These are phyloP conservation scores for Clathrospora elynae DNA, from an alignment of 2,329 filamentous ascomycete species.

Conservation along the genomic window DNA sequence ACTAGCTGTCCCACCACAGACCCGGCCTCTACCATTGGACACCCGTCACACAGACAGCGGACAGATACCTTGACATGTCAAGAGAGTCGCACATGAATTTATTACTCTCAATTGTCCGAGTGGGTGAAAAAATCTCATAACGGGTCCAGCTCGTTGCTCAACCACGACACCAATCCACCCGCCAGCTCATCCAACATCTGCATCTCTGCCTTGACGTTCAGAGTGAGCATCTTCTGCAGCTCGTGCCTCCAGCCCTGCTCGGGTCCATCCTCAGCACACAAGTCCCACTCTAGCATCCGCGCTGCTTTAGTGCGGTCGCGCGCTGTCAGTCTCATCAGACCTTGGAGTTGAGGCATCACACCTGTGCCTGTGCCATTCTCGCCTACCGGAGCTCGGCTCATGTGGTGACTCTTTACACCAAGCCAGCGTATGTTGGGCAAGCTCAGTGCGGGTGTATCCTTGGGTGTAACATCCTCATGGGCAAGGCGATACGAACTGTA, in stretches of 20 bases:
- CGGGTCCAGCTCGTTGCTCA: conserved; percentile 29
- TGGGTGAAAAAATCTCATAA: conserved; percentile 3
- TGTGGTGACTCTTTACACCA: conserved; percentile 57
- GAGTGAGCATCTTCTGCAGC: conserved; percentile 73
- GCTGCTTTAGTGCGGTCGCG: conserved; percentile 65
- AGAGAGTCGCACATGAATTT: conserved; percentile 14
- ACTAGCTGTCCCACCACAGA: conserved; percentile 26
- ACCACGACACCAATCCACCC: conserved; percentile 41
- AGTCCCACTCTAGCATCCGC: conserved; percentile 57
- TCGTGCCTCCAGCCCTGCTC: conserved; percentile 58
- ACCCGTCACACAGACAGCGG: conserved; percentile 25
- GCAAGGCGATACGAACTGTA: conserved; percentile 67
- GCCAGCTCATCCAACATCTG: conserved; percentile 64
- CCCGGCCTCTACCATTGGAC: conserved; percentile 28
- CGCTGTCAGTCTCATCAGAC: conserved; percentile 57
- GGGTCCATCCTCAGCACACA: conserved; percentile 38
- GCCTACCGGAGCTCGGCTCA: conserved; percentile 23
- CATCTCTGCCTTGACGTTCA: conserved; percentile 78
- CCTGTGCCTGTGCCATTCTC: conserved; percentile 19
- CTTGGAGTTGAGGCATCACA: conserved; percentile 39
- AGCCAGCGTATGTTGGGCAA: conserved; percentile 66
- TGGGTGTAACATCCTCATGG: conserved; percentile 61
- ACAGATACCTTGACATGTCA: conserved; percentile 19
- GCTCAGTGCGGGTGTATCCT: conserved; percentile 29
- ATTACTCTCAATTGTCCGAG: background rate